Base-by-base conservation (phyloP, 768 basidiomycete genomes). In the Suillus placidus region DNA sequence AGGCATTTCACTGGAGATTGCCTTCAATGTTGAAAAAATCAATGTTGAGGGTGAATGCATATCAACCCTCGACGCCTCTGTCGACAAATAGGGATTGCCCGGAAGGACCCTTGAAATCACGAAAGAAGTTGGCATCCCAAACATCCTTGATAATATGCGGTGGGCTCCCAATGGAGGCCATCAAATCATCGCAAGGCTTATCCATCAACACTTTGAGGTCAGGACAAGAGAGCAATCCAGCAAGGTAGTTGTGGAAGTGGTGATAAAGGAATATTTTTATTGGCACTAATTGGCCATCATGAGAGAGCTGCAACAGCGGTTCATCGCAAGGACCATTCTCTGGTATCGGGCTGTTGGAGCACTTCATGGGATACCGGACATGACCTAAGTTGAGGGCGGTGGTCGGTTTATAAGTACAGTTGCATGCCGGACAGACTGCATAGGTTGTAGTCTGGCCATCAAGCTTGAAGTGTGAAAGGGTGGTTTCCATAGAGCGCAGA, bases 371-470 rank as follows among this genome's bases (percentile, higher is more conserved):
- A 54, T 69, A 71, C 10, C 40, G 40, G 14, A 30, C 16, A 14
- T 38, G 34, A 45, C 43, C 9, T 45, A 7, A 45, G 20, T n/a
- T 40, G 4, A 13, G 18, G n/a, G 16, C 16, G 23, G 7, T 8
- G 2, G n/a, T 13, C 8, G 71, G 71, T 34, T 55, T 63, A 49
- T 70, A 69, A 10, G 40, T 64, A 34, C 32, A 68, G 58, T 65
- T 63, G 54, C 67, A 72, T 10, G 35, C 23, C 34, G 67, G 66
- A 47, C 69, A 71, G 37, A 66, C 64, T 3, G 64, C 67, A 32
- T 62, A 73, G 10, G 49, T 60, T 9, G 60, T 71, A 5, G 66
- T 71, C 23, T 61, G 69, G 47, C 30, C 64, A 1, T 69, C 56
- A 12, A 72, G 60, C 34, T 69, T 62, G 55, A 71, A 69, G 16